Evolutionary conservation across 1,284 basidiomycete genomes (phyloP).

Genomic region (Leccinum insolens): DNA sequence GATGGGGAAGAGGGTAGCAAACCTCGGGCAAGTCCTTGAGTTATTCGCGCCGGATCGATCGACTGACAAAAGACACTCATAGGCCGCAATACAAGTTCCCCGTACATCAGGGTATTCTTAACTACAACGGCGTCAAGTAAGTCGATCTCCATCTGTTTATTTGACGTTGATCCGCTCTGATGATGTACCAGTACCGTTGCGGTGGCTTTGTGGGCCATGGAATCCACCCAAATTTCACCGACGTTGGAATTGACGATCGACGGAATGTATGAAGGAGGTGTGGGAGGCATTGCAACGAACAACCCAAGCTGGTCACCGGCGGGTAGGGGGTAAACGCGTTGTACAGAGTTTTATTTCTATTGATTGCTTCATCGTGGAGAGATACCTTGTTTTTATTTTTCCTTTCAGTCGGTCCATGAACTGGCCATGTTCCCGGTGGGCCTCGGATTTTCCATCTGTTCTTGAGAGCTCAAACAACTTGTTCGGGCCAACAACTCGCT

Average conservation of each 20-base stretch:
- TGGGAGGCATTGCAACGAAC: constrained; percentile 55
- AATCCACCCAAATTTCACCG: constrained; percentile 51
- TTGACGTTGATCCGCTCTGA: constrained; percentile 2
- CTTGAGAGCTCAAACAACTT: not conserved
- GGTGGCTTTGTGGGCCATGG: constrained; percentile 71
- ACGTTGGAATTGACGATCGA: constrained; percentile 59
- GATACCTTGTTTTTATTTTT: not conserved
- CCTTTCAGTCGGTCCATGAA: not conserved
- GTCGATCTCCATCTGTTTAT: constrained; percentile 26
- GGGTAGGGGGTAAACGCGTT: constrained; percentile 34
- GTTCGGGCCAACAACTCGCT: not conserved
- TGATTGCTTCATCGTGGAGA: not conserved
- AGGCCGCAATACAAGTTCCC: constrained; percentile 79
- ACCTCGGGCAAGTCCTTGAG: constrained; percentile 55
- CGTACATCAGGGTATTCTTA: constrained; percentile 74
- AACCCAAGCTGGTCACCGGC: constrained; percentile 60
- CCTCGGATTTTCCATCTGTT: not conserved
- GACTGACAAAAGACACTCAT: constrained; percentile 13
- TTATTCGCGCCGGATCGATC: not conserved
- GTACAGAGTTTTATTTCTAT: not conserved
- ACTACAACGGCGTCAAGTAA: constrained; percentile 73
- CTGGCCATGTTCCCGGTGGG: not conserved
- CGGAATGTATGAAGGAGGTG: constrained; percentile 63
- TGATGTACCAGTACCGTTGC: constrained; percentile 68
- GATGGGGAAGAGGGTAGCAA: constrained; percentile 76